Conservation (phyloP, 345 rosid species). For the Clarkia xantiana region DNA sequence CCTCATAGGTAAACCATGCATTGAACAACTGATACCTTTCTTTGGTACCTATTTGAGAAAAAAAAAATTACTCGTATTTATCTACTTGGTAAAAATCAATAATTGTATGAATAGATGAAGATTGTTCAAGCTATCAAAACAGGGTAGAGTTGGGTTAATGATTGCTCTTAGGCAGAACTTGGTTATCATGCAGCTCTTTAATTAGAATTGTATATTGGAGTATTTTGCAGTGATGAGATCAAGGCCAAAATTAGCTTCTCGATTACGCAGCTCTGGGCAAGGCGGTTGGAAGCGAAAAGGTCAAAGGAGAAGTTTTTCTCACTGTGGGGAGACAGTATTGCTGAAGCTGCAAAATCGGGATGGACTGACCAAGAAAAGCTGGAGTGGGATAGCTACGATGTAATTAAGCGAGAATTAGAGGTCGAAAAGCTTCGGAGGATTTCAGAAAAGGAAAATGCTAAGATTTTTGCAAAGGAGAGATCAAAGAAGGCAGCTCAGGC, state of each 20-base stretch:
- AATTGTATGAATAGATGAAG: too few relatives aligned
- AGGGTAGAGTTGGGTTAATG: too few relatives aligned
- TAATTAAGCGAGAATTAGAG: constrained; percentile 31
- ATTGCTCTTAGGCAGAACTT: too few relatives aligned
- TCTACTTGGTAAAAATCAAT: not conserved
- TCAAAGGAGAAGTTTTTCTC: constrained; percentile 30
- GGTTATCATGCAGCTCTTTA: too few relatives aligned
- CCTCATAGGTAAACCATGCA: constrained; percentile 43
- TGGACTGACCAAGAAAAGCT: constrained; percentile 40
- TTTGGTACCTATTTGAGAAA: not conserved
- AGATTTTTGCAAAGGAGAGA: constrained; percentile 28
- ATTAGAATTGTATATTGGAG: not conserved
- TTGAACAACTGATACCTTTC: not conserved
- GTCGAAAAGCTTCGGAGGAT: constrained; percentile 27
- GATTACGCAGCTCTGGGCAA: constrained; percentile 36
- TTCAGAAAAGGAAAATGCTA: constrained; percentile 30
- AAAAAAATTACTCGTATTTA: not conserved
- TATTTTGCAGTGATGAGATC: constrained; percentile 45
- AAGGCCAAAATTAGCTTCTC: constrained; percentile 60
- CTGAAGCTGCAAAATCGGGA: constrained; percentile 63
- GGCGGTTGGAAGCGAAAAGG: constrained; percentile 37
- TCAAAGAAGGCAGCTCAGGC: constrained; percentile 32
- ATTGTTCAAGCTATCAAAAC: too few relatives aligned
- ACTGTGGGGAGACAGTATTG: constrained; percentile 40
- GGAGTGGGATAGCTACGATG: constrained; percentile 62